Evolutionary conservation across 164 flowering plant genomes (phyloP).

Genomic region (Stephania cephalantha): DNA sequence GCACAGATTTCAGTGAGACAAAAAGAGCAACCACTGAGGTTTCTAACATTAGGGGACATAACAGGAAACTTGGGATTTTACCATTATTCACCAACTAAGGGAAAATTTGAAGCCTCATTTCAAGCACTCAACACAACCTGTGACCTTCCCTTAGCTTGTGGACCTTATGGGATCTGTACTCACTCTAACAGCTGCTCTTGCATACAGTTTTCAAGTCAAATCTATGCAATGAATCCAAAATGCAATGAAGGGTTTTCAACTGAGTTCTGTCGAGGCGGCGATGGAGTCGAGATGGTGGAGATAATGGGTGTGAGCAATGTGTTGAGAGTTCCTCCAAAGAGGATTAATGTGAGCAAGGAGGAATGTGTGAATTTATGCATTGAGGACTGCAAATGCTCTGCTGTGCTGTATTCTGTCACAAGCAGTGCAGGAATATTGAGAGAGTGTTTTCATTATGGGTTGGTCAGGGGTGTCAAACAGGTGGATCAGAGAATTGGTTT

Average conservation of each 20-base stretch:
- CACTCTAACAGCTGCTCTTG: conserved; percentile 52
- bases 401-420: conserved; percentile 36
- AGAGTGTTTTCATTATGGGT: conserved; percentile 50
- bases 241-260: conserved; percentile 27
- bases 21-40: conserved; percentile 33
- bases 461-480: conserved; percentile 58
- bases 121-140: conserved; percentile 57
- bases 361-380: conserved; percentile 45
- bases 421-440: not conserved
- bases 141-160: conserved; percentile 78
- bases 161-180: conserved; percentile 66
- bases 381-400: conserved; percentile 54
- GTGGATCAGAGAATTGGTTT: conserved; percentile 31
- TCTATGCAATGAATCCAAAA: conserved; percentile 9
- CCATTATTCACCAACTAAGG: conserved; percentile 39
- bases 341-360: conserved; percentile 39
- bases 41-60: conserved; percentile 46
- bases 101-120: conserved; percentile 52
- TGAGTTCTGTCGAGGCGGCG: conserved; percentile 28
- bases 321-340: conserved; percentile 26
- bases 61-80: conserved; percentile 71
- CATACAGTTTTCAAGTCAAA: conserved; percentile 23
- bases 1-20: conserved; percentile 35
- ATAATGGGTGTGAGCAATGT: conserved; percentile 42
- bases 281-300: conserved; percentile 47